A percentile compares a stretch with the other conserved stretches of the same genome.
phyloP scores from a whole-genome alignment of 805 yeast species.

The Zygotorulaspora danielsina region DNA sequence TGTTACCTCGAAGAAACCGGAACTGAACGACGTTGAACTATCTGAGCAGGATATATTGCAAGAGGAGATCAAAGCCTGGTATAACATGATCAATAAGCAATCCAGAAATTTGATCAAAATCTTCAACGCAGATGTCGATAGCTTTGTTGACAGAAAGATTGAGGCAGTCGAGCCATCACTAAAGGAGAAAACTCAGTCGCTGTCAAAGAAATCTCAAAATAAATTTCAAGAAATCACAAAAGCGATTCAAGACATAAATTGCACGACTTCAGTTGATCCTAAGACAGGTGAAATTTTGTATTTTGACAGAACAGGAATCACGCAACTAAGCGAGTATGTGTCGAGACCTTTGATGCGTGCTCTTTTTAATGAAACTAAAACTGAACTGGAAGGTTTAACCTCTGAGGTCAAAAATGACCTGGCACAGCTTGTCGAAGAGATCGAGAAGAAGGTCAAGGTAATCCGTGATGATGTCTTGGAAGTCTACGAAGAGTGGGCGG shows the following conservation, averaged over 20 bases:
- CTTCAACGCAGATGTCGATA: constrained; percentile 38
- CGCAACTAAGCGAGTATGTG: constrained; percentile 38
- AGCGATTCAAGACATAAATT: constrained; percentile 39
- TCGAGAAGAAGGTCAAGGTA: constrained; percentile 37
- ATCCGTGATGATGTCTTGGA: constrained; percentile 51
- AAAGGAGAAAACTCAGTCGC: constrained; percentile 35
- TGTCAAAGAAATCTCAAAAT: constrained; percentile 28
- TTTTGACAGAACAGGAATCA: constrained; percentile 36
- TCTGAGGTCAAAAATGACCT: constrained; percentile 35
- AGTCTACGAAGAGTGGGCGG: constrained; percentile 69
- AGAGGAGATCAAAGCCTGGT: constrained; percentile 39
- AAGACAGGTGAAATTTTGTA: constrained; percentile 35
- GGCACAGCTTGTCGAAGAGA: constrained; percentile 29
- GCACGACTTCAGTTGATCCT: constrained; percentile 31
- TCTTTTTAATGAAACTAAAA: constrained; percentile 35
- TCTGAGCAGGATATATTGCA: constrained; percentile 29
- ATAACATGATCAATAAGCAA: constrained; percentile 36
- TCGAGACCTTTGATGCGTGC: constrained; percentile 48
- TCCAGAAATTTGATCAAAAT: constrained; percentile 38
- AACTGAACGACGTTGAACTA: constrained; percentile 13
- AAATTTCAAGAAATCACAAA: constrained; percentile 32
- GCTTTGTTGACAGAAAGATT: constrained; percentile 29
- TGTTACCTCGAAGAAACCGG: constrained; percentile 11
- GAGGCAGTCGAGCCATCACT: constrained; percentile 31
- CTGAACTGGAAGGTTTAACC: constrained; percentile 31